phyloP scores from a whole-genome alignment of 1,284 basidiomycete genomes.

The Cystobasidium sp. region DNA sequence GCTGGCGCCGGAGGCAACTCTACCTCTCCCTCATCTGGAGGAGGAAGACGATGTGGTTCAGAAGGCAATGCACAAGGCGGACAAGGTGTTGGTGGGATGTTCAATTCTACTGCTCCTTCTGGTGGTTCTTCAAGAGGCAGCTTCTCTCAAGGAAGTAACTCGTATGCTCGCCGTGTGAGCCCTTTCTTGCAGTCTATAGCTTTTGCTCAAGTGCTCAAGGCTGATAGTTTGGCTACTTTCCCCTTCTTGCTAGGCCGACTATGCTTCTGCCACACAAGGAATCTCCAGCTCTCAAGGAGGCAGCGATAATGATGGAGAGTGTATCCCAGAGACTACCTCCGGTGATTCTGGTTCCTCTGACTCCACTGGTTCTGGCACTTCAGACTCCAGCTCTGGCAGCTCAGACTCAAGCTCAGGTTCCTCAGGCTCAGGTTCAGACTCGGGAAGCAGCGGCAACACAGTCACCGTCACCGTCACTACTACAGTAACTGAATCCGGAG shows the following conservation, averaged over 20 bases:
- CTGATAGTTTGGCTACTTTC: background rate
- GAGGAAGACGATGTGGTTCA: conserved; percentile 11
- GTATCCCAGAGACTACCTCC: background rate
- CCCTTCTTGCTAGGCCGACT: background rate
- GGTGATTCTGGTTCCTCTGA: background rate
- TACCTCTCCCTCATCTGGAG: background rate
- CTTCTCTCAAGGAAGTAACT: background rate
- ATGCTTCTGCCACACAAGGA: conserved; percentile 4
- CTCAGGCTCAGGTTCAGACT: background rate
- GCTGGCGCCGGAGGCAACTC: background rate
- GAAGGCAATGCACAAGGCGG: background rate
- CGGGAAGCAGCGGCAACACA: background rate
- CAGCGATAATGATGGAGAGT: background rate
- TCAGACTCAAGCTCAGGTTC: background rate
- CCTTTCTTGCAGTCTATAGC: background rate
- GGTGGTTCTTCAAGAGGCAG: background rate
- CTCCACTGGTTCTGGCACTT: background rate
- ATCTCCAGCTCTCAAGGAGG: background rate
- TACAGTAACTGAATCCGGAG: conserved; percentile 1
- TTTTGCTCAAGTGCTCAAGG: background rate
- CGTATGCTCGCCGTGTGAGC: conserved; percentile 11
- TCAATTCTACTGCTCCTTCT: background rate
- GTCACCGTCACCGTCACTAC: conserved; percentile 1
- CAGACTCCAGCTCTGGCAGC: background rate
- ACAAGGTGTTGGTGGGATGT: background rate